Conservation (phyloP, 441 rosid species). For the Lagerstroemia fauriei region DNA sequence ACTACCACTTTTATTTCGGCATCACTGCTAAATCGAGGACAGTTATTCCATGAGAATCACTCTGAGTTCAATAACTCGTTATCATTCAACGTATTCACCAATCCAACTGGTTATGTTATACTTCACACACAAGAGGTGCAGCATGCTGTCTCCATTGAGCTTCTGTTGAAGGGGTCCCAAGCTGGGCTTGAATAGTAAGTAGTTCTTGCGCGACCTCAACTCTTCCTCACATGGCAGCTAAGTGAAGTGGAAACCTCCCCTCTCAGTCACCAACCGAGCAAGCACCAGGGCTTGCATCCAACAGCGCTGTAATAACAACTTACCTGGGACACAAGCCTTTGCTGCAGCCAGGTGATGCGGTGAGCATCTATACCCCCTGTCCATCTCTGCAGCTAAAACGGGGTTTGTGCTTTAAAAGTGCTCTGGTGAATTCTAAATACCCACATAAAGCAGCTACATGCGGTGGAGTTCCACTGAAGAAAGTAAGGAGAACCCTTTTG, state of each 20-base stretch:
- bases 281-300: neutral
- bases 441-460: no score
- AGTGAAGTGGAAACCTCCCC: slow-evolving; percentile 17
- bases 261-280: neutral
- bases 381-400: no score
- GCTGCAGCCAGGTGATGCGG: slow-evolving; percentile 22
- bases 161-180: neutral
- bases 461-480: no score
- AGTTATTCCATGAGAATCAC: slow-evolving; percentile 1
- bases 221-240: neutral
- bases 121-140: slow-evolving; percentile 13
- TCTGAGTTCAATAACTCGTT: neutral
- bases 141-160: neutral
- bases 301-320: slow-evolving; percentile 4
- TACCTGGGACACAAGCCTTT: neutral
- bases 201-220: neutral
- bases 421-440: no score
- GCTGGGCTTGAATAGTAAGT: neutral
- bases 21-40: slow-evolving; percentile 8
- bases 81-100: slow-evolving; percentile 9
- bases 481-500: neutral
- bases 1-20: slow-evolving; percentile 12
- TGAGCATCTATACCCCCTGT: no score
- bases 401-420: no score
- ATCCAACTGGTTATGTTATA: slow-evolving; percentile 5